These are phyloP conservation scores for Cladosporium sphaerospermum DNA, from an alignment of 2,329 filamentous ascomycete genomes.

Conservation along the genomic window DNA sequence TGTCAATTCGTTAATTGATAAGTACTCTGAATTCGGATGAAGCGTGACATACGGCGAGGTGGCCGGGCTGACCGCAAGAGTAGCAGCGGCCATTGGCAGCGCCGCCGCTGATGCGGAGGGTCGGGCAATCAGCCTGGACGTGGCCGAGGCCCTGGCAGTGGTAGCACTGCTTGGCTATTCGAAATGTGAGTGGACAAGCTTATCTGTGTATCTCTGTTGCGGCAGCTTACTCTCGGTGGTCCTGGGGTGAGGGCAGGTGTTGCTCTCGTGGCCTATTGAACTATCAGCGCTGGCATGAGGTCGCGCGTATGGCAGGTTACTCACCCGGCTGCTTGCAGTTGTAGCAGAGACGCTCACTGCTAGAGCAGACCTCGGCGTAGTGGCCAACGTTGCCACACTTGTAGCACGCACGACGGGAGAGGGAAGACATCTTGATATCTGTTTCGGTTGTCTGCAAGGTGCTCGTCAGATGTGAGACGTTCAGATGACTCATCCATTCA, in stretches of 20 bases:
- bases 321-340: constrained; percentile 92
- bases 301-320: constrained; percentile 13
- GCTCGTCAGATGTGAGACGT: neutral
- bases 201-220: neutral
- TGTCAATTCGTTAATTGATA: constrained; percentile 27
- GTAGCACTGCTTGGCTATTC: constrained; percentile 92
- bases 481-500: no score
- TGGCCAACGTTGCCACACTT: constrained; percentile 49
- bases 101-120: constrained; percentile 78
- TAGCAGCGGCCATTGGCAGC: constrained; percentile 86
- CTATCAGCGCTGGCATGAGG: no score
- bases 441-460: constrained; percentile 9
- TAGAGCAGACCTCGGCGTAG: constrained; percentile 85
- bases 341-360: constrained; percentile 96
- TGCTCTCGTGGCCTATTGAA: constrained; percentile 78
- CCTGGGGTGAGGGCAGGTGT: constrained; percentile 90
- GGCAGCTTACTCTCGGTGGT: constrained; percentile 73
- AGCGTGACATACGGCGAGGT: constrained; percentile 66
- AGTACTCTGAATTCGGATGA: neutral
- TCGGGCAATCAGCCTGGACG: constrained; percentile 98
- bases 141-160: constrained; percentile 98
- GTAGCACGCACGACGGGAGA: constrained; percentile 49
- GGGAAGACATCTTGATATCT: constrained; percentile 29
- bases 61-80: constrained; percentile 87
- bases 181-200: constrained; percentile 17